phyloP scores from a whole-genome alignment of 2,329 filamentous ascomycete genomes.

The Colletotrichum falcatum region DNA sequence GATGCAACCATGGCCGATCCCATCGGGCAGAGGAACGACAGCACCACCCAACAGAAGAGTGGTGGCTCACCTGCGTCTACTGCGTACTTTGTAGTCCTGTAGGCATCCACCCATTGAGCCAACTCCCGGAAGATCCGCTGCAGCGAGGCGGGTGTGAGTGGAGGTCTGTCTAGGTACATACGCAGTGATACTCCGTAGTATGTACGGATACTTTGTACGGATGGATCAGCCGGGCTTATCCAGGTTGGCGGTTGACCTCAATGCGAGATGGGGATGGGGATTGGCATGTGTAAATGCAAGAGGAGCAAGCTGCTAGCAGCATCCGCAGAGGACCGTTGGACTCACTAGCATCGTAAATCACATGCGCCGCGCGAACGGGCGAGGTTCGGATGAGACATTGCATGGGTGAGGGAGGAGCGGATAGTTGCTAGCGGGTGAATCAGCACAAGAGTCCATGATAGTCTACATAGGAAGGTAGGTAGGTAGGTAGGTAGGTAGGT shows the following conservation, averaged over 20 bases:
- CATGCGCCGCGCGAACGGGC: not conserved
- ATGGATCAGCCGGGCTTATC: constrained; percentile 4
- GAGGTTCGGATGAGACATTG: not conserved
- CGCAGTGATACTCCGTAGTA: no score
- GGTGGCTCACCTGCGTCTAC: constrained; percentile 1
- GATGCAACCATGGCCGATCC: not conserved
- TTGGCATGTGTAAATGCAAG: constrained; percentile 28
- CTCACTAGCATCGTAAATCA: not conserved
- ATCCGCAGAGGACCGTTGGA: not conserved
- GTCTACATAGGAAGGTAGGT: no score
- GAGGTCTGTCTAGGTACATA: constrained; percentile 23
- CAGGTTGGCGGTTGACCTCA: not conserved
- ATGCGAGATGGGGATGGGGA: no score
- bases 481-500: no score
- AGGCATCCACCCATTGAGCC: constrained; percentile 12
- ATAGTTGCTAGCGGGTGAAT: not conserved
- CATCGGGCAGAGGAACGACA: constrained; percentile 10
- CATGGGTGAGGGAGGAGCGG: not conserved
- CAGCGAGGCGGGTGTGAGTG: constrained; percentile 15
- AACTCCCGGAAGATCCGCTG: constrained; percentile 38
- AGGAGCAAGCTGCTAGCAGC: no score
- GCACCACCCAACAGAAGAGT: constrained; percentile 18
- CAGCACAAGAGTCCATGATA: no score
- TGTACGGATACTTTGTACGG: not conserved
- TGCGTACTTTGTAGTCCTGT: not conserved